These are phyloP conservation scores for Pisolithus sp. DNA, from an alignment of 768 basidiomycete genomes.

Conservation along the genomic window DNA sequence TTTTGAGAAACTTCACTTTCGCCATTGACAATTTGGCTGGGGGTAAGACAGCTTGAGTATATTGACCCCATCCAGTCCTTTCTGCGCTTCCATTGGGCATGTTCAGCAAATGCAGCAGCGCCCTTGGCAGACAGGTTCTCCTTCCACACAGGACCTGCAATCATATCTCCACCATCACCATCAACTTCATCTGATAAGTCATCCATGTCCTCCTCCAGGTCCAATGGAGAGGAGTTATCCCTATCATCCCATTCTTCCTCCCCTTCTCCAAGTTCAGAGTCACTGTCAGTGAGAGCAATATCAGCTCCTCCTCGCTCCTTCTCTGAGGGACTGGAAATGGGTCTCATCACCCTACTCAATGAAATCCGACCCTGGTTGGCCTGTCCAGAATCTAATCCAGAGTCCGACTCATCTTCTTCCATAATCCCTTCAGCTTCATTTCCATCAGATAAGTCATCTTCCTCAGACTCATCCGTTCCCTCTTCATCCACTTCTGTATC, in stretches of 20 bases:
- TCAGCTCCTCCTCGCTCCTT: constrained; percentile 34
- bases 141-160: constrained; percentile 71
- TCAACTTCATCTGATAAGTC: constrained; percentile 39
- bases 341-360: constrained; percentile 35
- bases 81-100: constrained; percentile 30
- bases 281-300: constrained; percentile 70
- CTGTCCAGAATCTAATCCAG: neutral
- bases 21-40: constrained; percentile 56
- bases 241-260: constrained; percentile 36
- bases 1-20: constrained; percentile 7
- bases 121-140: constrained; percentile 49
- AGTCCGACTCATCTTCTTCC: constrained; percentile 3
- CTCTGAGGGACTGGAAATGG: constrained; percentile 32
- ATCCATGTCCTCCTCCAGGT: constrained; percentile 47
- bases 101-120: constrained; percentile 38
- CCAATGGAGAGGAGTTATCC: constrained; percentile 29
- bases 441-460: constrained; percentile 1
- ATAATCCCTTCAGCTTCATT: neutral
- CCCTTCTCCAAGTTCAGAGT: constrained; percentile 60
- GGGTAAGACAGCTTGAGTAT: constrained; percentile 63
- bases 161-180: constrained; percentile 31
- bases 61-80: constrained; percentile 84
- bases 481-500: constrained; percentile 30
- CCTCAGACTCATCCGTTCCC: constrained; percentile 22
- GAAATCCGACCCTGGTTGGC: constrained; percentile 45